Evolutionary conservation across 179 eudicot genomes (phyloP).

Genomic region (Actinidia chinensis): DNA sequence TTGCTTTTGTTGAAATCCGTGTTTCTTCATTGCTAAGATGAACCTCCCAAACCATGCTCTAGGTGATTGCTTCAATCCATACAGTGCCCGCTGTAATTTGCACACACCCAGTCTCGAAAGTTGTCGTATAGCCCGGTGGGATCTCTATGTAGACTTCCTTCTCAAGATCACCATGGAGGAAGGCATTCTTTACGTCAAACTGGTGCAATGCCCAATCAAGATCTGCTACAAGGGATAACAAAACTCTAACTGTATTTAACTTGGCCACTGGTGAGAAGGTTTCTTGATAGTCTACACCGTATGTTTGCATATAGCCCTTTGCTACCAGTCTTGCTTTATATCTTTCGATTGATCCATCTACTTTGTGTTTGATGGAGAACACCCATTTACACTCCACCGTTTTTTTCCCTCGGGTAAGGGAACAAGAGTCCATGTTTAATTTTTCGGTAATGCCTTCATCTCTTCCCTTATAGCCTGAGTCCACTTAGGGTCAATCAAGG

Average conservation of each 20-base stretch:
- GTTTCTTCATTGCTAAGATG: neutral
- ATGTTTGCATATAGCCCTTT: neutral
- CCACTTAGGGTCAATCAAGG: neutral
- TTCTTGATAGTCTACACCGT: neutral
- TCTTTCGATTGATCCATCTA: neutral
- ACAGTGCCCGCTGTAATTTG: neutral
- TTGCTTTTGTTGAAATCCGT: neutral
- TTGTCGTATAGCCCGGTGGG: neutral
- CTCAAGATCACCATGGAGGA: neutral
- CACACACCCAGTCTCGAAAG: neutral
- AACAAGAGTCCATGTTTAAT: neutral
- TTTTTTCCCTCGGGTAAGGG: neutral
- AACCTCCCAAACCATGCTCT: neutral
- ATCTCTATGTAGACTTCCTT: neutral
- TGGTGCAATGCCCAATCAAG: neutral
- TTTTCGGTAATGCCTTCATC: neutral
- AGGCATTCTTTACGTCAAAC: neutral
- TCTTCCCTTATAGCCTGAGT: neutral
- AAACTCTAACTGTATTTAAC: neutral
- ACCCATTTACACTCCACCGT: neutral
- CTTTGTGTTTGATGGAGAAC: neutral
- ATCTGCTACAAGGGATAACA: neutral
- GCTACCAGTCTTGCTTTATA: neutral
- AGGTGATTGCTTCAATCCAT: neutral
- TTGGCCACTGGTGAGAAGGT: neutral